Evolutionary conservation across 1,139 yeast genomes (phyloP).

Genomic region (Candida mesenterica): DNA sequence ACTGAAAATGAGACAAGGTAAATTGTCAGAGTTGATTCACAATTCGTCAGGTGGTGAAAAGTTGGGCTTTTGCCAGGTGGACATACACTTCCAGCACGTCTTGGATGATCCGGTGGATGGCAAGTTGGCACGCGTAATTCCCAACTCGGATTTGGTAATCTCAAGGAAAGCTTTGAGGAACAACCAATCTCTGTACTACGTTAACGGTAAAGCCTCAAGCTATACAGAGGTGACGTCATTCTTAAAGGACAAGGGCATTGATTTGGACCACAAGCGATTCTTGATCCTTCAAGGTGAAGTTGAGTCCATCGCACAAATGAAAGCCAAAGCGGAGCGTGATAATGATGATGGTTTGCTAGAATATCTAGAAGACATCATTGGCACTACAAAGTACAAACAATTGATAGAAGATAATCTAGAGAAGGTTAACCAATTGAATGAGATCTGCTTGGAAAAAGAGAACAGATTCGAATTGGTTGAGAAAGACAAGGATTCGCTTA

Average conservation of each 20-base stretch:
- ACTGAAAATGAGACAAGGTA: constrained; percentile 94
- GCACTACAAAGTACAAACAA: constrained; percentile 81
- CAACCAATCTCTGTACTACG: constrained; percentile 75
- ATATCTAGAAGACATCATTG: constrained; percentile 94
- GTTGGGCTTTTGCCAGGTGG: constrained; percentile 80
- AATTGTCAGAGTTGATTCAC: constrained; percentile 86
- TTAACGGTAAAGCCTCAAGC: constrained; percentile 66
- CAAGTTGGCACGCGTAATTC: constrained; percentile 35
- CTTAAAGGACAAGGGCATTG: constrained; percentile 83
- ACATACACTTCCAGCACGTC: constrained; percentile 84
- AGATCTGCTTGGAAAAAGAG: constrained; percentile 77
- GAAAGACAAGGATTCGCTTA: constrained; percentile 69
- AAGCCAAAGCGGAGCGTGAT: constrained; percentile 90
- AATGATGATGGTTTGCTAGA: constrained; percentile 93
- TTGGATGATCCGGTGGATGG: constrained; percentile 54
- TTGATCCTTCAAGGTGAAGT: constrained; percentile 97
- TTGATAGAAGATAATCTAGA: constrained; percentile 65
- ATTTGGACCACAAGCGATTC: constrained; percentile 91
- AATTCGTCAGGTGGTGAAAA: constrained; percentile 70
- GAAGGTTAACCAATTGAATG: constrained; percentile 69
- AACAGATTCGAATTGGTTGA: constrained; percentile 77
- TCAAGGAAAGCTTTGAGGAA: constrained; percentile 77
- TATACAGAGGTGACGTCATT: constrained; percentile 79
- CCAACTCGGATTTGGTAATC: constrained; percentile 62
- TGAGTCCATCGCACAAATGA: constrained; percentile 98